Conservation (phyloP, 805 yeast genomes). For the Wickerhamiella cacticola region DNA sequence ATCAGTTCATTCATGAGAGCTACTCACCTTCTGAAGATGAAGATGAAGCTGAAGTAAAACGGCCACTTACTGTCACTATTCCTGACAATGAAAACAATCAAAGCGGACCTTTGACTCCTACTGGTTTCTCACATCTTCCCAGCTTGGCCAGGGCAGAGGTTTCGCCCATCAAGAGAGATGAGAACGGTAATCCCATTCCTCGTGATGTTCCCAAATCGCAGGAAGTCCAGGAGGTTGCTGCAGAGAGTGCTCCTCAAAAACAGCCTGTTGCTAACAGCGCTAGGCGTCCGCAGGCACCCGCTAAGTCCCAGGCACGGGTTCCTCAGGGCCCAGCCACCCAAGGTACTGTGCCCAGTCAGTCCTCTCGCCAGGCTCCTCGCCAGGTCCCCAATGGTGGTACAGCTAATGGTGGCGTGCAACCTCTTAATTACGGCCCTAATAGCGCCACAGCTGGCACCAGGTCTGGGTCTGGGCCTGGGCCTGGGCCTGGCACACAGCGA, state of each 20-base stretch:
- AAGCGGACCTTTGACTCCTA: neutral
- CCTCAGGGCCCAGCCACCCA: no score
- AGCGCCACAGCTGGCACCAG: no score
- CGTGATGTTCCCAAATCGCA: neutral
- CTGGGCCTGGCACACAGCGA: neutral
- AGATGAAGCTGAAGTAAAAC: neutral
- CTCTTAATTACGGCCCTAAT: no score
- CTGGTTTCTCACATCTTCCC: neutral
- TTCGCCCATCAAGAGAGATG: neutral
- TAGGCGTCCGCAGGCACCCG: neutral
- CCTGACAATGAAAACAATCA: neutral
- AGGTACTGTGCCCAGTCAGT: no score
- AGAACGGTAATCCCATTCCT: neutral
- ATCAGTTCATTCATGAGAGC: neutral
- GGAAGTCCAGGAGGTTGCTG: neutral
- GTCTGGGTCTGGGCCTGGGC: neutral
- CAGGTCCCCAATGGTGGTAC: no score
- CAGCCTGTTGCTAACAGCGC: neutral
- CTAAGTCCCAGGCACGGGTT: no score
- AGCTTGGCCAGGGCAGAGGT: constrained; percentile 4
- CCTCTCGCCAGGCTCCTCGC: neutral
- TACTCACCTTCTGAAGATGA: neutral
- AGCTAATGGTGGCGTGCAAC: no score
- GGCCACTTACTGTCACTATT: neutral
- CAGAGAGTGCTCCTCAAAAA: neutral